Base-by-base conservation (phyloP, 768 basidiomycete genomes). In the Boletus tylopilopsis region DNA sequence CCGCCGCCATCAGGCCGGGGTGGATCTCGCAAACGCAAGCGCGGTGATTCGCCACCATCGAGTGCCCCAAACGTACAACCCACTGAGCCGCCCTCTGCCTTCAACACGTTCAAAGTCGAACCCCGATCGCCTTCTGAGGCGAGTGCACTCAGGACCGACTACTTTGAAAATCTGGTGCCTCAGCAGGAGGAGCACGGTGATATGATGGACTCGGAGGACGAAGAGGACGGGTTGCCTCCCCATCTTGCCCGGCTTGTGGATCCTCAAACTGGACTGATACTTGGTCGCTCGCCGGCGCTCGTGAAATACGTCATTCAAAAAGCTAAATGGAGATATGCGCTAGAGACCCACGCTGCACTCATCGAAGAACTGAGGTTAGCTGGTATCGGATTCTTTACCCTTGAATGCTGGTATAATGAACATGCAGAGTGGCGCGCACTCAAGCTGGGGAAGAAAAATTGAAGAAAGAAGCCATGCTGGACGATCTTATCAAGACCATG, bases 1-100 rank as follows among this genome's bases (percentile, higher is more conserved):
- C 84, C 87, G 0, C 87, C 89, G 0, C 75, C 81, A 2, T 85
- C 90, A 0, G 82, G 84, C 6, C 78, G 86, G 33, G 87, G 85
- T 37, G 85, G 85, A 16, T 73, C 70, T 15, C 78, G 84, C 42
- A 86, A 87, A 62, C 83, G 88, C 46, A 90, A 89, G 61, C 80
- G 84, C 25, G 73, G 68, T 5, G 69, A 69, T 23, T 63, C 65
- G 30, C 66, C 58, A 3, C 65, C 43, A 12, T 47, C 68, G 21
- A 53, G 15, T 22, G 52, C 45, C 55, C 47, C 50, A 23, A 64
- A 42, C 34, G 54, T 39, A 18, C 63, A 39, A 16, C 57, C 57
- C 24, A 12, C n/a, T 0, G 64, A 61, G 24, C 64, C 68, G 13
- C 57, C 63, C 13, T 68, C 49, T 55, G 71, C 48, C 62, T 85